Evolutionary conservation across 2,329 filamentous ascomycete species (phyloP).

Genomic region (Leptodontidium sp.): DNA sequence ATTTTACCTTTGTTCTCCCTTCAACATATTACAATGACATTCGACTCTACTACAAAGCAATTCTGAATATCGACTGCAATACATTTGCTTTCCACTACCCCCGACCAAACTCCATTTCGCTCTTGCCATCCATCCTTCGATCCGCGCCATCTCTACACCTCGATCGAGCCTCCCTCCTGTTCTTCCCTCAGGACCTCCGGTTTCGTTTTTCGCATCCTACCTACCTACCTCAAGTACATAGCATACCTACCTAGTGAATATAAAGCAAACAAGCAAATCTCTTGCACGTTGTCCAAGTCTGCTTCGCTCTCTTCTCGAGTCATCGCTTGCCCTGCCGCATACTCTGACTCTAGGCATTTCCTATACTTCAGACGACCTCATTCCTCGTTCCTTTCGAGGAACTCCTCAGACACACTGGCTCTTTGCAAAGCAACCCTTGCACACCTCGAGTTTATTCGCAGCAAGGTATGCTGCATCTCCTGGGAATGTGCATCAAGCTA

Average conservation of each 20-base stretch:
- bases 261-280: conserved; percentile 52
- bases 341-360: conserved; percentile 44
- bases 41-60: conserved; percentile 13
- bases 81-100: conserved; percentile 19
- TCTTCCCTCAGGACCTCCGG: conserved; percentile 30
- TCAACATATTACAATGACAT: neutral
- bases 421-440: conserved; percentile 40
- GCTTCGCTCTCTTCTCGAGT: conserved; percentile 43
- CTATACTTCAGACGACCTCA: conserved; percentile 36
- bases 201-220: conserved; percentile 40
- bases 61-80: conserved; percentile 27
- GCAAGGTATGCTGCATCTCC: conserved; percentile 44
- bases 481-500: conserved; percentile 33
- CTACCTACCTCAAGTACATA: conserved; percentile 52
- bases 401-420: conserved; percentile 34
- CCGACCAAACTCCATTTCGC: conserved; percentile 8
- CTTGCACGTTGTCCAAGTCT: conserved; percentile 45
- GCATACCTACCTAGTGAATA: conserved; percentile 56
- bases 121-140: conserved; percentile 23
- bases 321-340: conserved; percentile 38
- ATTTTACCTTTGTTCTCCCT: conserved; percentile 2
- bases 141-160: conserved; percentile 12
- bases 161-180: conserved; percentile 17
- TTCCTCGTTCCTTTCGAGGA: conserved; percentile 24
- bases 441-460: conserved; percentile 39